Percentiles rank a stretch among this genome's conserved stretches.
These are phyloP conservation scores for Prorocentrum cordatum DNA, from an alignment of 169 alveolate species.

Conservation along the genomic window DNA sequence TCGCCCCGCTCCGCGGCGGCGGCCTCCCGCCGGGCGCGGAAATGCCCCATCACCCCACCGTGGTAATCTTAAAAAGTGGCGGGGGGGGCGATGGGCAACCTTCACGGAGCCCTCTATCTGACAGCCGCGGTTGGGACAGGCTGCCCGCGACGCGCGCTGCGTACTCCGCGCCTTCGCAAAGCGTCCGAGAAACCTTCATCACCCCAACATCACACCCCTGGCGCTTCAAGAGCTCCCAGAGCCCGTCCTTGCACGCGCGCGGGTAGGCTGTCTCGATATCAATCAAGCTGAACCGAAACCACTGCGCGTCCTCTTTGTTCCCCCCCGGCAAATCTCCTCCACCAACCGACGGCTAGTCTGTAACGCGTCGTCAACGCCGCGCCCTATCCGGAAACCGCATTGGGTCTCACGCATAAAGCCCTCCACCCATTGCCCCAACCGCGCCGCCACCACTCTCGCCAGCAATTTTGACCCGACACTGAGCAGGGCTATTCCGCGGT, in stretches of 20 bases:
- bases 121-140: neutral
- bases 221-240: neutral
- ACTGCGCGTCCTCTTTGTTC: too few relatives aligned
- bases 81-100: conserved; percentile 1
- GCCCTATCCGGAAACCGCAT: neutral
- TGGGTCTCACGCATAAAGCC: neutral
- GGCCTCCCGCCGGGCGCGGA: neutral
- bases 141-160: neutral
- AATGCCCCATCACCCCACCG: neutral
- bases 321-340: neutral
- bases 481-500: neutral
- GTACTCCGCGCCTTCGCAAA: neutral
- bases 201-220: neutral
- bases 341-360: neutral
- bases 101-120: neutral
- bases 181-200: neutral
- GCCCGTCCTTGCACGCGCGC: neutral
- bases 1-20: neutral
- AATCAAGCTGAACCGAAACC: neutral
- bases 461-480: neutral
- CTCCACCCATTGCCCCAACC: neutral
- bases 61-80: neutral
- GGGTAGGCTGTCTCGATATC: neutral
- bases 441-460: neutral
- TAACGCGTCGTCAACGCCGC: neutral